Base-by-base conservation (phyloP, 768 basidiomycete genomes). In the Panus rudis region DNA sequence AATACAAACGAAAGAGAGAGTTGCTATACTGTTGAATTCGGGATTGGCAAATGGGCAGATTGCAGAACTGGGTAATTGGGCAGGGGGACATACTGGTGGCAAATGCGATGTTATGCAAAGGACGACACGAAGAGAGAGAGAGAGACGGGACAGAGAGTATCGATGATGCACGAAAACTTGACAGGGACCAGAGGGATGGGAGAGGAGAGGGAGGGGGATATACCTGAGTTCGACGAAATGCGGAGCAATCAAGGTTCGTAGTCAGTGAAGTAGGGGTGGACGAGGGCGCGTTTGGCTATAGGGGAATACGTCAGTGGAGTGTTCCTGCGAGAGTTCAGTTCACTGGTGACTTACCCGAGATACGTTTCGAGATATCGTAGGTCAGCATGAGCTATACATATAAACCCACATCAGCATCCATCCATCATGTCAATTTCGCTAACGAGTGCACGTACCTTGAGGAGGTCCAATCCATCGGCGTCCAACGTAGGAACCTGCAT, bases 321-420 rank as follows among this genome's bases (percentile, higher is more conserved):
- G n/a, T n/a, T n/a, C n/a, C n/a, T n/a, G n/a, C n/a, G n/a, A n/a
- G 24, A 34, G 7, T 30, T 23, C 39, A 32, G 34, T 25, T 25
- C 4, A 37, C n/a, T 27, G 22, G 21, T 33, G 12, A 58, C 78
- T 50, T 58, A 89, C 91, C 91, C 39, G 92, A 96, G 58, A 97
- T 92, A 34, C 92, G 84, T 58, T 85, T 85, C 20, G 91, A 81
- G 0, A 89, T 86, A 62, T 97, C 92, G 60, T 92, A 97, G 4
- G 80, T 79, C 50, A 96, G 47, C 45, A 60, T 57, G 41, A 58
- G 52, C 64, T 65, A 25, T 2, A 23, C 8, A 21, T 14, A 6
- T 11, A 3, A 39, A 21, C 6, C 6, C 8, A 23, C 4, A 32
- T 34, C 41, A 42, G 22, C 28, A 7, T 12, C 10, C 10, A 13